Evolutionary conservation across 371 early-diverging fungal genomes (phyloP).

Genomic region (Apophysomyces sp.): DNA sequence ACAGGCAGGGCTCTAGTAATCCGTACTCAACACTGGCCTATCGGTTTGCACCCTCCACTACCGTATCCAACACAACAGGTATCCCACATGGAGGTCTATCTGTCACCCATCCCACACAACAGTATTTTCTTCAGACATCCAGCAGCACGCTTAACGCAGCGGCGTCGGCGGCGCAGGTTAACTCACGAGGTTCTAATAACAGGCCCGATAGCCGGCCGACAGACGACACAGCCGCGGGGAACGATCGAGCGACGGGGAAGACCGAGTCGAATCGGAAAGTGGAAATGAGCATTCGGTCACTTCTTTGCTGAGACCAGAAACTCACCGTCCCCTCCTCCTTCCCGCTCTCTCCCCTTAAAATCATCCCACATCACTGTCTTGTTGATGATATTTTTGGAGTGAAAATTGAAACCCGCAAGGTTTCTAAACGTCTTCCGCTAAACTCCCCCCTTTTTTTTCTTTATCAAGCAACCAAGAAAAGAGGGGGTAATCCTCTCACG

Average conservation of each 20-base stretch:
- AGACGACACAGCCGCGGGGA: slow-evolving; percentile 14
- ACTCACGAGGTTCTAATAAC: slow-evolving; percentile 8
- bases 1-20: slow-evolving; percentile 14
- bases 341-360: no score
- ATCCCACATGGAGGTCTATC: slow-evolving; percentile 10
- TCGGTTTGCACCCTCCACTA: slow-evolving; percentile 17
- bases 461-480: not conserved
- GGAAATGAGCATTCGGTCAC: slow-evolving; percentile 26
- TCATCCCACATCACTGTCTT: no score
- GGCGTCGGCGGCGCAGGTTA: slow-evolving; percentile 33
- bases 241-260: slow-evolving; percentile 21
- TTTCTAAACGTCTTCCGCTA: no score
- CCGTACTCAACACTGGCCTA: slow-evolving; percentile 16
- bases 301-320: slow-evolving; percentile 8
- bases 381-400: no score
- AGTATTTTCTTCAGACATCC: slow-evolving; percentile 46
- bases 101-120: slow-evolving; percentile 44
- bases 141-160: slow-evolving; percentile 44
- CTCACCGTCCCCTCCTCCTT: not conserved
- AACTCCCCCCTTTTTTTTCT: not conserved
- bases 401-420: no score
- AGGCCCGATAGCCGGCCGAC: slow-evolving; percentile 3
- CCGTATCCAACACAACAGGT: slow-evolving; percentile 11
- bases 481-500: not conserved
- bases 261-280: slow-evolving; percentile 19